Evolutionary conservation across 257 asterid genomes (phyloP), one percentile per base, ranked within the genome.

Genomic region (Salvia hispanica): DNA sequence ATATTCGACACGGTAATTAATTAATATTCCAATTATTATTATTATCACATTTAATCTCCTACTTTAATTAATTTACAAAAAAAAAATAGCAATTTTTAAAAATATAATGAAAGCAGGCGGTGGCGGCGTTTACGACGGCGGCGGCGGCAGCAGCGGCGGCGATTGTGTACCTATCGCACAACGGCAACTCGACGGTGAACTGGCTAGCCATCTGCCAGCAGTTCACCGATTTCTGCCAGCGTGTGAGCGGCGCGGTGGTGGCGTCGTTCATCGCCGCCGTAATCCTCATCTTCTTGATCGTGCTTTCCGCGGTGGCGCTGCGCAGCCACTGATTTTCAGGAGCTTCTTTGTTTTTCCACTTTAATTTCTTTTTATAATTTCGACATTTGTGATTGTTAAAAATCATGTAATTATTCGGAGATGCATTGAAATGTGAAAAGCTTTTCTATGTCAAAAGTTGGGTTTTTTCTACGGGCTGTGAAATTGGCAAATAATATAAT

Each of bases 171-270:
- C 67, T 79, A 13, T 84, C 86, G 28, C 84, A 82, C 74, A 82
- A 79, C 16, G 86, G 86, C 7, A 82, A 79, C 44, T 52, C 82
- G 13, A 79, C 53, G 68, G 74, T 80, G 7, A 82, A 79, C 72
- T 82, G 84, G 87, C 36, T 81, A 16, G 86, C 86, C 3, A 81
- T 81, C 33, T 81, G 86, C 63, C 76, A 73, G 16, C 82, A 79
- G 68, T 82, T 73, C 82, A 62, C 4, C 36, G 84, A 82, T 58
- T 82, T 79, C 74, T 82, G 84, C 75, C 82, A 74, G 74, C 69
- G 72, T 2, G 75, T 74, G 48, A 82, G 84, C 63, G 80, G 84
- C 64, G 82, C 84, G 6, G 82, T 82, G 70, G 84, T 79, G 70
- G 87, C 77, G 21, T 76, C 84, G 14, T 76, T 82, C 59, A 70